Base-by-base conservation (phyloP, 345 rosid species). In the Pistacia integerrima region DNA sequence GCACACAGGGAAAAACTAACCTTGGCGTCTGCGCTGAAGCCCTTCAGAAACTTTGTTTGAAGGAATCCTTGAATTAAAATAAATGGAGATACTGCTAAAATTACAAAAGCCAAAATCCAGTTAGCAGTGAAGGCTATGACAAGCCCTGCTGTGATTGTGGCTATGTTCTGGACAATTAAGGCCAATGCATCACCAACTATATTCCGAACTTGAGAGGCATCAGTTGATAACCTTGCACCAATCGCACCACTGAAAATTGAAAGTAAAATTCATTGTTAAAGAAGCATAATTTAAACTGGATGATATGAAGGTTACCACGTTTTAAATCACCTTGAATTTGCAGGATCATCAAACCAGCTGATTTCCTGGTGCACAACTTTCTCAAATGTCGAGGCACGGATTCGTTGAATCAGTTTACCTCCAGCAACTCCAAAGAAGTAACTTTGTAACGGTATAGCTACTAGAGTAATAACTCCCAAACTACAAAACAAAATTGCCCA, bases 301-400 rank as follows among this genome's bases (percentile, higher is more conserved):
- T 20, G 22, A 25, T 10, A 17, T 56, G 52, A 56, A 66, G 48
- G 16, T 38, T n/a, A 38, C 1, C 61, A 2, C 54, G 30, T 51
- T 20, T 33, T 3, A 30, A 66, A 77, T 28, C 38, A 85, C 94
- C 94, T 94, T 8, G 98, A 84, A 71, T 94, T 93, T 22, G 87
- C 78, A 58, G 93, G 83, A 74, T 90, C 93, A 66, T 94, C 98
- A 22, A 94, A 94, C 94, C 97, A 94, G 78, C 93, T 84, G 67
- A 94, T 92, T 62, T 92, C 88, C 76, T 92, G 97, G 82, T 90
- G 92, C 58, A 90, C 97, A 25, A 92, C 90, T 79, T 89, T 91
- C 79, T 89, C 88, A 75, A 94, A 94, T 1, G 90, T 85, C 87
- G 85, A 64, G 17, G 88, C 79, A n/a, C 98, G 84, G 46, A 92